Evolutionary conservation across 2,329 filamentous ascomycete genomes (phyloP), one percentile per base, ranked within the genome.

Genomic region (Sarocladium oryzae): DNA sequence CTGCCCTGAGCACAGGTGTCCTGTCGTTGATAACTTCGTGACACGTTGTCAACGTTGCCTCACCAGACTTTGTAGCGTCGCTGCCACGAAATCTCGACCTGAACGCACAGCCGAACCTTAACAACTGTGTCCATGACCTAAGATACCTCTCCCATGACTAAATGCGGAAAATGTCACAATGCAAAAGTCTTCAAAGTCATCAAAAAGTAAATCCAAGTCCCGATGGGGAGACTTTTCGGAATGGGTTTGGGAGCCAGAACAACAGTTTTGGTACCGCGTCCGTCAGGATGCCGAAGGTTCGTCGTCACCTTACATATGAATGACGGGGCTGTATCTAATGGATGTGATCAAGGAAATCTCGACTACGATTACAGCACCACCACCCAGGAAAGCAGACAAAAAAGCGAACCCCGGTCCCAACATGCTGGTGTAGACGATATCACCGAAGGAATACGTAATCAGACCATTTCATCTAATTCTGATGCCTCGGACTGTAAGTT

Each of bases 161-260:
- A 20, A 7, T n/a, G 24, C 43, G 21, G 28, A 48, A 48, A 33
- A 48, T 48, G 43, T 23, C 28, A 48, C 43, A 15, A 48, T 48
- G 43, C 21, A 32, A 11, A 48, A 26, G 28, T 18, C 26, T 18
- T 48, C 43, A 7, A 48, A 48, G 28, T 48, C 43, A 48, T 45
- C 40, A 9, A 48, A 48, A 16, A 20, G 26, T 30, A 45, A 30
- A 45, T 48, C 43, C 3, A 52, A 40, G 23, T n/a, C n/a, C n/a
- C 40, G 53, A 35, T 63, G 60, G 60, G 56, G 59, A 38, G 53
- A 53, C 24, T 63, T 59, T 60, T 62, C 61, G 18, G 56, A 60
- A 24, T 63, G 61, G 61, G 56, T 51, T 36, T 56, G 54, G 52
- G 58, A 62, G 51, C 53, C 53, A 40, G 46, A 48, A 11, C 51